These are phyloP conservation scores for Mycosphaerella arachidis DNA, from an alignment of 2,329 filamentous ascomycete genomes.

Conservation along the genomic window DNA sequence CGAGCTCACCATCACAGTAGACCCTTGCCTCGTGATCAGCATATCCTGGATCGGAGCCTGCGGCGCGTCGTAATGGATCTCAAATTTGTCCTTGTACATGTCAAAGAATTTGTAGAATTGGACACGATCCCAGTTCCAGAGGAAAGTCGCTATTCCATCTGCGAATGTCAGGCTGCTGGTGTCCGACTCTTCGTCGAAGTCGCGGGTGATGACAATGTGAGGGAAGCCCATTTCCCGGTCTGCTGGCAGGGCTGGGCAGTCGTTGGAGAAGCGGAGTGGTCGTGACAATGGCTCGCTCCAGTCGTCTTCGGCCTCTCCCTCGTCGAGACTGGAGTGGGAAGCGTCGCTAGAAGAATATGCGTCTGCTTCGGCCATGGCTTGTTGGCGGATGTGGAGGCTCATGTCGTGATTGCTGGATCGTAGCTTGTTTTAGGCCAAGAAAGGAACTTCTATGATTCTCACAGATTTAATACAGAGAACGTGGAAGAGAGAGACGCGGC, in stretches of 20 bases:
- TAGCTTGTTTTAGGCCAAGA: too few relatives aligned
- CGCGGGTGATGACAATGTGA: neutral
- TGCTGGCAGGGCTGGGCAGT: conserved; percentile 1
- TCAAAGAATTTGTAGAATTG: conserved; percentile 7
- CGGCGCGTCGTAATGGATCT: neutral
- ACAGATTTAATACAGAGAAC: too few relatives aligned
- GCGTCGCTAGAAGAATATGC: neutral
- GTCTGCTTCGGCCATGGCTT: neutral
- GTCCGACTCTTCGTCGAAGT: conserved; percentile 1
- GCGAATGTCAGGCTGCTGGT: neutral
- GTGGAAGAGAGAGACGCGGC: neutral
- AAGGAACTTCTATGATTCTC: too few relatives aligned
- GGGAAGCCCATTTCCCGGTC: neutral
- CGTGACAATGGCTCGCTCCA: neutral
- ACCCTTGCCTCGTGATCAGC: neutral
- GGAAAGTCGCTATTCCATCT: conserved; percentile 2
- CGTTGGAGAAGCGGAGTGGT: neutral
- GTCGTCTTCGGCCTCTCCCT: neutral
- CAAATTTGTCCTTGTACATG: neutral
- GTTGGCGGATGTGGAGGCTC: neutral
- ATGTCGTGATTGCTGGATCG: neutral
- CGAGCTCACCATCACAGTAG: neutral
- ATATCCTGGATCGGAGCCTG: neutral
- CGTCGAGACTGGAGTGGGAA: neutral
- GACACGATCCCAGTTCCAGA: conserved; percentile 3